phyloP scores from a whole-genome alignment of 768 basidiomycete species.

The Gymnopilus junonius region DNA sequence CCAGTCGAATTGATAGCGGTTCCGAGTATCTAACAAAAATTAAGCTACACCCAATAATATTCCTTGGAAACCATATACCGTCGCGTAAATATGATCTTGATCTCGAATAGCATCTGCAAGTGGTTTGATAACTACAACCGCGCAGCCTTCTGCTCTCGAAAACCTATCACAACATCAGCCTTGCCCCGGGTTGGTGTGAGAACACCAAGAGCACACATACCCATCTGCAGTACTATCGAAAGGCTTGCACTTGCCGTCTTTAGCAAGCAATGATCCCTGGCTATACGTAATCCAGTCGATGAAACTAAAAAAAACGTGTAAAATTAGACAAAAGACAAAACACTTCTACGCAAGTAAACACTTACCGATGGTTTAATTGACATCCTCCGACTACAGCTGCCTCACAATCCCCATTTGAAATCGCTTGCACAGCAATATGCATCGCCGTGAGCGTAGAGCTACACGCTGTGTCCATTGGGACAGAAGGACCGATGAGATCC shows the following conservation, averaged over 20 bases:
- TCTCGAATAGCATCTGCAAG: slow-evolving; percentile 41
- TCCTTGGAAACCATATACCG: slow-evolving; percentile 25
- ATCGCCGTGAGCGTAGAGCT: slow-evolving; percentile 50
- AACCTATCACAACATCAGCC: slow-evolving; percentile 31
- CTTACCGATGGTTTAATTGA: slow-evolving; percentile 46
- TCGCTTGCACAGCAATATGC: slow-evolving; percentile 50
- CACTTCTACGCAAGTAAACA: neutral
- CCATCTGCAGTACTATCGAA: slow-evolving; percentile 49
- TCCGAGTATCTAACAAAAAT: slow-evolving; percentile 41
- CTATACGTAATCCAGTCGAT: slow-evolving; percentile 41
- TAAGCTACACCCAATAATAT: neutral
- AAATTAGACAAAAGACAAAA: neutral
- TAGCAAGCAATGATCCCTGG: slow-evolving; percentile 40
- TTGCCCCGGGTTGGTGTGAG: neutral
- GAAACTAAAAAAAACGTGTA: slow-evolving; percentile 27
- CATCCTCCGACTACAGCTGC: slow-evolving; percentile 50
- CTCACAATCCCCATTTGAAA: slow-evolving; percentile 48
- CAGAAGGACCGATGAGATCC: slow-evolving; percentile 48
- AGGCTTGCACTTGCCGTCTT: slow-evolving; percentile 46
- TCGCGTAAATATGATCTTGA: slow-evolving; percentile 44
- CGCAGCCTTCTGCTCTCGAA: slow-evolving; percentile 41
- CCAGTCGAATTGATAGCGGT: slow-evolving; percentile 44
- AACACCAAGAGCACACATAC: slow-evolving; percentile 27
- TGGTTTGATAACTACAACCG: slow-evolving; percentile 44
- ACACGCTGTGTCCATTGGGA: slow-evolving; percentile 55